A percentile compares a stretch with the other conserved stretches of the same genome.
Conservation (phyloP, 148 eudicot species). For the Camellia lanceoleosa region DNA sequence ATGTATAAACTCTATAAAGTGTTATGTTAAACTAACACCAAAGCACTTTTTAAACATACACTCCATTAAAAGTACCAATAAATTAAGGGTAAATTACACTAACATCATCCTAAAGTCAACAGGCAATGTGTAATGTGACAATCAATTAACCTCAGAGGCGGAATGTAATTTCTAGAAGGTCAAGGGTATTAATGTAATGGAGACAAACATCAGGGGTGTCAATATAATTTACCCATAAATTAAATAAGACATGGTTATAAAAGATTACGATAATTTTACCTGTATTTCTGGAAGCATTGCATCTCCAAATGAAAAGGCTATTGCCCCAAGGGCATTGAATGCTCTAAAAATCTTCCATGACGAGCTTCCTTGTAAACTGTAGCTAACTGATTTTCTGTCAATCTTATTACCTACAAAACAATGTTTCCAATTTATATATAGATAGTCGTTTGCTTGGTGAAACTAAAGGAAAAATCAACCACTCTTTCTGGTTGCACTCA, state of each 20-base stretch:
- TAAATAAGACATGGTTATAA: neutral
- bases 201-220: no score
- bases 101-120: no score
- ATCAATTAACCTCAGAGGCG: no score
- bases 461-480: no score
- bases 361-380: constrained; percentile 38
- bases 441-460: no score
- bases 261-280: constrained; percentile 15
- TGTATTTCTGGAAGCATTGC: constrained; percentile 60
- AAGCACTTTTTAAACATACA: neutral
- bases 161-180: no score
- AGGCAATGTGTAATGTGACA: no score
- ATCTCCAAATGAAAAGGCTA: constrained; percentile 53
- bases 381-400: constrained; percentile 34
- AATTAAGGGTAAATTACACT: no score
- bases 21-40: neutral
- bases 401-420: constrained; percentile 32
- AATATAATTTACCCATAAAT: no score
- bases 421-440: neutral
- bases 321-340: constrained; percentile 44
- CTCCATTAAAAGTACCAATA: no score
- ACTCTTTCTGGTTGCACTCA: neutral
- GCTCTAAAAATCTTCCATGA: constrained; percentile 32
- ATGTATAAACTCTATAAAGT: neutral
- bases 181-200: no score